Evolutionary conservation across 495 filamentous ascomycete species (phyloP), one percentile per base, ranked within the genome.

Genomic region (Penicillium goetzii): DNA sequence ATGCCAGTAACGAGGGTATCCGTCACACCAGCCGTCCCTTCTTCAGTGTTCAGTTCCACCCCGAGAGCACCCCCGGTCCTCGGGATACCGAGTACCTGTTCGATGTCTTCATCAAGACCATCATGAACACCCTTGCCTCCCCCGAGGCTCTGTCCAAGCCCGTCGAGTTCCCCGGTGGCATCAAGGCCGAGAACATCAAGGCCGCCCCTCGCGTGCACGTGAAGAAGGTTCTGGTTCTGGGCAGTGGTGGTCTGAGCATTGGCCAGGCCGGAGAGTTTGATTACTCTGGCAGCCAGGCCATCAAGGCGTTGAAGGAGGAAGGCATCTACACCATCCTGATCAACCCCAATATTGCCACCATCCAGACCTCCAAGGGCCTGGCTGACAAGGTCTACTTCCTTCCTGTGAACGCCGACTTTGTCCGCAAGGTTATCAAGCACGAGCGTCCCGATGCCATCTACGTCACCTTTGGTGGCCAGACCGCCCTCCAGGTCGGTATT

Each of bases 361-460:
- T 99, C 66, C 95, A 99, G 79, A 99, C 95, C 23, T 96, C 94
- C 67, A 95, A 97, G 80, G 87, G 87, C 68, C 86, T 99, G 67
- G 93, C 93, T 58, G 95, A 99, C 76, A 97, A 99, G 82, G 92
- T 99, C 61, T 99, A 97, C 82, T 99, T 97, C 82, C 86, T 99
- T 23, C 95, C 95, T 23, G 93, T 99, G 70, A 98, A 92, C 36
- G 89, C 92, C 26, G 94, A 98, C 65, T 98, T 97, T 71, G 93
- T 99, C 65, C 88, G 92, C 68, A 97, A 97, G 76, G 92, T 99
- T 62, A 99, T 99, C 78, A 90, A 94, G 82, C 87, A 89, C 68
- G 95, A 99, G 78, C 86, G 88, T 56, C 95, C 95, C 25, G 95
- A 99, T 86, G 93, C 92, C 50, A 99, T 99, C 63, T 97, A 97